Conservation (phyloP, 306 rosid genomes). For the Sophora flavescens region DNA sequence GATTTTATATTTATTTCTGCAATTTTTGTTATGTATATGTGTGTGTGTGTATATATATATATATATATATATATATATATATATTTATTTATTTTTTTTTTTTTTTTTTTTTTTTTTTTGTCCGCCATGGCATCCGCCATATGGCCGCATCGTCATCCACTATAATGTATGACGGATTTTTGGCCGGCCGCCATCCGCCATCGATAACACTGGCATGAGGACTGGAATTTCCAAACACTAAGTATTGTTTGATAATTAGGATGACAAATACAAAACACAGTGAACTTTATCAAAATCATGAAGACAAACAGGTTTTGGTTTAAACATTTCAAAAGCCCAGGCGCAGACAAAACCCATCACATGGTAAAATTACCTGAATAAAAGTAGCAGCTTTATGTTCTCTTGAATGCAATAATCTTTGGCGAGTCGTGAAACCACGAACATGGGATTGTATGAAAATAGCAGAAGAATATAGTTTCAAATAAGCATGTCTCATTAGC, state of each 20-base stretch:
- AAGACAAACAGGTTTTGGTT: constrained; percentile 1
- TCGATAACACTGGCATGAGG: no score
- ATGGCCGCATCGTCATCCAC: no score
- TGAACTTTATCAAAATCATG: constrained; percentile 7
- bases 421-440: constrained; percentile 76
- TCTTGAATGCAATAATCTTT: constrained; percentile 64
- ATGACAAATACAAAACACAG: constrained; percentile 27
- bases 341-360: constrained; percentile 12
- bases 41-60: no score
- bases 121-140: no score
- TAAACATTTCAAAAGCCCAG: constrained; percentile 36
- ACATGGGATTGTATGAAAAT: constrained; percentile 69
- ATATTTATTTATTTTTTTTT: no score
- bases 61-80: no score
- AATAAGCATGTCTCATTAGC: constrained; percentile 59
- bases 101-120: no score
- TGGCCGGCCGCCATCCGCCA: no score
- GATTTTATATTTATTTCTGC: no score
- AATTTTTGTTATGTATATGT: no score
- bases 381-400: constrained; percentile 81
- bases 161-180: no score
- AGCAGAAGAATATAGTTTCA: constrained; percentile 64
- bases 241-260: constrained; percentile 6
- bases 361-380: constrained; percentile 73
- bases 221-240: not conserved